phyloP scores from a whole-genome alignment of 306 rosid species.

The Alnus glutinosa region DNA sequence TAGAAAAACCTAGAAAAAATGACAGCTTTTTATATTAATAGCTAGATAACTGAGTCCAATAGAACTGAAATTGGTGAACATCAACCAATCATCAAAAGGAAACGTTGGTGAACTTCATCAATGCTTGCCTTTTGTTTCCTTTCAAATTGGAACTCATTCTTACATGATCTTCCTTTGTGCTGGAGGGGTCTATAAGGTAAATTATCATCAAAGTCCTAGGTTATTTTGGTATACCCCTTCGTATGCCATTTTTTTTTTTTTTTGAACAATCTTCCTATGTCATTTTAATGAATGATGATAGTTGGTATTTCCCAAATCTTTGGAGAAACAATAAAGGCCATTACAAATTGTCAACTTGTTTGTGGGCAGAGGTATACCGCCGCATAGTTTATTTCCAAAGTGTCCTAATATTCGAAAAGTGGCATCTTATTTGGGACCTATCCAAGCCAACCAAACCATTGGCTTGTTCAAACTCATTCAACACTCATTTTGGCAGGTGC shows the following conservation, averaged over 20 bases:
- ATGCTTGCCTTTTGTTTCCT: background rate
- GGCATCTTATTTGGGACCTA: background rate
- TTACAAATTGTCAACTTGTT: background rate
- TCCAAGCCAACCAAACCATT: background rate
- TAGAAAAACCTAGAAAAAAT: background rate
- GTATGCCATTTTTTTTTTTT: too few relatives aligned
- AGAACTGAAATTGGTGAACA: background rate
- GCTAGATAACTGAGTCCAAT: background rate
- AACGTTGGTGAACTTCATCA: background rate
- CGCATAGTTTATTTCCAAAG: background rate
- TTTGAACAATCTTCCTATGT: too few relatives aligned
- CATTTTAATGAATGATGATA: background rate
- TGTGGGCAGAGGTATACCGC: background rate
- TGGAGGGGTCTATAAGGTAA: background rate
- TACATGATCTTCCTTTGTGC: too few relatives aligned
- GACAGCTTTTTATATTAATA: background rate
- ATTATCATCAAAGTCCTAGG: background rate
- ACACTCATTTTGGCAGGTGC: background rate
- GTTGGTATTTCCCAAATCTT: background rate
- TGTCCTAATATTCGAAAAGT: background rate
- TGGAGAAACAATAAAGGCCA: background rate
- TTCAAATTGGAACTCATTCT: background rate
- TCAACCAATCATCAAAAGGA: background rate
- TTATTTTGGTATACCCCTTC: background rate
- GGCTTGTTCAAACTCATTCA: background rate